phyloP scores from a whole-genome alignment of 1,284 basidiomycete species.

The Cryptococcus sp. region DNA sequence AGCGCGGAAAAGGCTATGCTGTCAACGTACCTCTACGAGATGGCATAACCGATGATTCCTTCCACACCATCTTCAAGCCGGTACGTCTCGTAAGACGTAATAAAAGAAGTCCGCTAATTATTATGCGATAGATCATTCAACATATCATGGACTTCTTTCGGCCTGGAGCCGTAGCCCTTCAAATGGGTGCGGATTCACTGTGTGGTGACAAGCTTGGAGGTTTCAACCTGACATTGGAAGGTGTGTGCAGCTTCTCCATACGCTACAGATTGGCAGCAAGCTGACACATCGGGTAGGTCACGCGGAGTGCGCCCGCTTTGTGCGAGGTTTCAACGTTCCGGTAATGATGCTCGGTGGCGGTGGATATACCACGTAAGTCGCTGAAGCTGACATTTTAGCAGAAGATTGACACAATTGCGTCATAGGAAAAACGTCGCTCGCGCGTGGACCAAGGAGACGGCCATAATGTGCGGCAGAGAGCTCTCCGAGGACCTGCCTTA shows the following conservation, averaged over 20 bases:
- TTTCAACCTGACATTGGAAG: slow-evolving; percentile 94
- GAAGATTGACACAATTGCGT: slow-evolving; percentile 1
- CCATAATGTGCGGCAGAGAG: slow-evolving; percentile 83
- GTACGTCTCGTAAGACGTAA: slow-evolving; percentile 57
- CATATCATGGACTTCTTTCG: slow-evolving; percentile 88
- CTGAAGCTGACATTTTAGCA: neutral
- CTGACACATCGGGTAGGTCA: slow-evolving; percentile 58
- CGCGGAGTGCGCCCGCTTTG: slow-evolving; percentile 83
- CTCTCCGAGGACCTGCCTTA: slow-evolving; percentile 85
- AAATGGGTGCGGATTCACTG: slow-evolving; percentile 94
- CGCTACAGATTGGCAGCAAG: neutral
- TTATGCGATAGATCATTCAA: slow-evolving; percentile 65
- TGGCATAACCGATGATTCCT: slow-evolving; percentile 77
- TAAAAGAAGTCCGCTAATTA: neutral
- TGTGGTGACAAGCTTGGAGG: slow-evolving; percentile 95
- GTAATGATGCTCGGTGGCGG: slow-evolving; percentile 92
- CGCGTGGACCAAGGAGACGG: slow-evolving; percentile 97
- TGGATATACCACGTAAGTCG: slow-evolving; percentile 72
- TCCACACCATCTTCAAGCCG: slow-evolving; percentile 83
- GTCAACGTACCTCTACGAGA: slow-evolving; percentile 94
- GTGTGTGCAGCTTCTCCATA: slow-evolving; percentile 47
- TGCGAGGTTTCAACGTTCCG: slow-evolving; percentile 81
- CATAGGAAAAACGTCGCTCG: slow-evolving; percentile 81
- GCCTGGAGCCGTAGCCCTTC: slow-evolving; percentile 86
- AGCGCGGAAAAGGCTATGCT: slow-evolving; percentile 83